These are phyloP conservation scores for Pichia eremophila DNA, from an alignment of 805 yeast species.

Conservation along the genomic window DNA sequence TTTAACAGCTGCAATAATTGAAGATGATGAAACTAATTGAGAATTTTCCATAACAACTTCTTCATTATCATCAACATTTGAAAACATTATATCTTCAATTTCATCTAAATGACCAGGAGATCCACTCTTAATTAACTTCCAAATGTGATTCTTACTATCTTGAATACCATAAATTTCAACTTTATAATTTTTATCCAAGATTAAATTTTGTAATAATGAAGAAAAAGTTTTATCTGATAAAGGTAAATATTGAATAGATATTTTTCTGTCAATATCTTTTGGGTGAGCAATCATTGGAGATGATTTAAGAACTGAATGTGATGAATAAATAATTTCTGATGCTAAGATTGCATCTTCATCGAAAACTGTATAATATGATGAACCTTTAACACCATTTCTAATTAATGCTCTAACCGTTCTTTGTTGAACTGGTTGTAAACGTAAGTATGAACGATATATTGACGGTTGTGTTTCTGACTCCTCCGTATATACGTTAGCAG, in stretches of 20 bases:
- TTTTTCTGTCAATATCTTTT: constrained; percentile 33
- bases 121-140: constrained; percentile 52
- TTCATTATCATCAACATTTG: background rate
- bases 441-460: constrained; percentile 25
- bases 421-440: constrained; percentile 39
- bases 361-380: constrained; percentile 70
- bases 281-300: constrained; percentile 18
- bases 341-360: constrained; percentile 70
- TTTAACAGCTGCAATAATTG: constrained; percentile 47
- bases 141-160: constrained; percentile 39
- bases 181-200: constrained; percentile 64
- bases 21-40: constrained; percentile 12
- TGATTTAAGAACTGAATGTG: constrained; percentile 67
- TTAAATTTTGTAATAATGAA: constrained; percentile 52
- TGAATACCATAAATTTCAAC: constrained; percentile 54
- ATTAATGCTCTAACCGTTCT: constrained; percentile 56
- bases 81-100: constrained; percentile 56
- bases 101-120: constrained; percentile 86
- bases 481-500: constrained; percentile 6
- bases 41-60: background rate
- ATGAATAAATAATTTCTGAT: constrained; percentile 78
- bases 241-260: constrained; percentile 51
- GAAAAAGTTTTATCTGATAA: constrained; percentile 67
- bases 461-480: constrained; percentile 8
- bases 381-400: constrained; percentile 38